Evolutionary conservation across 108 stramenopile genomes (phyloP), one percentile per base, ranked within the genome.

Genomic region (Mediolabrus comicus): DNA sequence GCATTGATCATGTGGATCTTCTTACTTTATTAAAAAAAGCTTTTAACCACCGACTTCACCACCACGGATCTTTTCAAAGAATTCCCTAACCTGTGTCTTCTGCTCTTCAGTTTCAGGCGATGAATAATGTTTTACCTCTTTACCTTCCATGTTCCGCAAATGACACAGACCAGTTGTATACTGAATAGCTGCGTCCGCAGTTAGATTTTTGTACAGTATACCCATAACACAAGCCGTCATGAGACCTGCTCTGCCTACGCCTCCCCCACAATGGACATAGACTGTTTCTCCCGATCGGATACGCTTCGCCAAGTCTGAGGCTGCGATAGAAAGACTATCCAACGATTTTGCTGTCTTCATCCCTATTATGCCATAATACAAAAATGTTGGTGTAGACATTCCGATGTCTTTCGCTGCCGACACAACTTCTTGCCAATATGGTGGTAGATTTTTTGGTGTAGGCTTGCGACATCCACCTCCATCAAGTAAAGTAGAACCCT

Each of bases 241-340:
- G 1, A 67, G 34, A 3, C 72, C 72, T 0, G 72, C 53, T 3
- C 72, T 54, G 25, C 72, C 72, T 4, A 19, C 32, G 11, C 72
- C 72, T 49, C 72, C 72, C 16, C 30, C 27, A 2, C 72, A 74
- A 58, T 74, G 72, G 13, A 74, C 31, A 22, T 74, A 74, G 16
- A 74, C n/a, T 35, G 26, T 53, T 43, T 74, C 72, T 28, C 72
- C 72, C 28, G 10, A 27, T 31, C 14, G 9, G 2, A 74, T 67
- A 4, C 72, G 72, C 29, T 61, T 29, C 8, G 34, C 49, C 9
- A 74, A 25, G 13, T 74, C 55, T 17, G 12, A 28, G n/a, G 58
- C 54, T 14, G 49, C 9, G 19, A 5, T 19, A 5, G 28, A 29
- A 8, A 74, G 65, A 16, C 52, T 36, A 5, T 74, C 65, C 12